A percentile compares a stretch with the other conserved stretches of the same genome.
phyloP scores from a whole-genome alignment of 306 rosid species.

The Trifolium pratense region DNA sequence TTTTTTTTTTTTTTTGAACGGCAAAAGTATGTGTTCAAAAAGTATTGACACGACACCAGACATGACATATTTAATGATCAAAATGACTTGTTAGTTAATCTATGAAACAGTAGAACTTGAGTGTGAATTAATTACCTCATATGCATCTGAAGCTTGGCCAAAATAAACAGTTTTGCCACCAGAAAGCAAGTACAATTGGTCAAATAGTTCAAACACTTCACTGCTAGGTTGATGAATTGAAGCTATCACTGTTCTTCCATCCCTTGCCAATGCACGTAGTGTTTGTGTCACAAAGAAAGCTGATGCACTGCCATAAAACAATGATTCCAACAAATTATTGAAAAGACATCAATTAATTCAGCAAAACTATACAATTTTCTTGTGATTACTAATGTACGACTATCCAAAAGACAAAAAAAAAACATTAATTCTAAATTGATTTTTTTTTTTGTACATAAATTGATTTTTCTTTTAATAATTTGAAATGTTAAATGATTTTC shows the following conservation, averaged over 20 bases:
- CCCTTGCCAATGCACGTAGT: slow-evolving; percentile 80
- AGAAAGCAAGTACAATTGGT: slow-evolving; percentile 86
- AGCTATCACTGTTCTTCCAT: slow-evolving; percentile 94
- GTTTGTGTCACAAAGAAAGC: slow-evolving; percentile 98
- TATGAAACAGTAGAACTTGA: neutral
- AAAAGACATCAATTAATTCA: neutral
- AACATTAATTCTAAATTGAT: neutral
- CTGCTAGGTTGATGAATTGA: slow-evolving; percentile 98
- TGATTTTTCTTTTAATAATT: neutral
- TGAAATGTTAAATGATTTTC: neutral
- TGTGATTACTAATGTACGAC: neutral
- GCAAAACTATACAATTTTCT: neutral
- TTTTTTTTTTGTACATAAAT: no score
- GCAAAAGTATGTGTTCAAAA: no score
- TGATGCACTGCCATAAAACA: slow-evolving; percentile 74
- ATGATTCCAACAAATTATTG: slow-evolving; percentile 1
- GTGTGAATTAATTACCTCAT: slow-evolving; percentile 57
- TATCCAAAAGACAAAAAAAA: neutral
- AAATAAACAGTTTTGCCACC: slow-evolving; percentile 94
- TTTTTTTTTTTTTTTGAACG: no score
- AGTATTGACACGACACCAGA: neutral
- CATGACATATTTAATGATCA: neutral
- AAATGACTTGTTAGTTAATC: neutral
- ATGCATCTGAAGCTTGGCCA: slow-evolving; percentile 91
- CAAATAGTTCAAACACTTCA: slow-evolving; percentile 96